Percentiles rank a stretch among this genome's conserved stretches.
Conservation (phyloP, 192 early-diverging fungal species). For the Podila clonocystis region DNA sequence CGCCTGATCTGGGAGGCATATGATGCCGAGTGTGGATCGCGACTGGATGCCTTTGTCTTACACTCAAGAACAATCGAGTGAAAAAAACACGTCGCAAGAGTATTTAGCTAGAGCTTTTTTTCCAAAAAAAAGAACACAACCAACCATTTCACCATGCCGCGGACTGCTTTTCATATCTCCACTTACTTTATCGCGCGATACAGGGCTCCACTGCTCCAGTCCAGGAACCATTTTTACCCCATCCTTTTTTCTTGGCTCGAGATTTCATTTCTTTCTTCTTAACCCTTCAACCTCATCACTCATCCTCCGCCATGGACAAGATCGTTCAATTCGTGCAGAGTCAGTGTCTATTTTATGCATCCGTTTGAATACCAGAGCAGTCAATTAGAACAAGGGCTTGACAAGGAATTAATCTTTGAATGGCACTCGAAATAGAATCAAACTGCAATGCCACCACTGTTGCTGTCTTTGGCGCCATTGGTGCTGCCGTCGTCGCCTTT, state of each 20-base stretch:
- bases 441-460: conserved; percentile 34
- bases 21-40: conserved; percentile 46
- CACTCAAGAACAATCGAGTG: conserved; percentile 42
- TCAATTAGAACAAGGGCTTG: too few species aligned
- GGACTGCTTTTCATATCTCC: background rate
- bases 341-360: conserved; percentile 6
- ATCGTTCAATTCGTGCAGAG: conserved; percentile 47
- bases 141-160: too few species aligned
- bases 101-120: background rate
- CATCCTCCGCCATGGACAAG: conserved; percentile 30
- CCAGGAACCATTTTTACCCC: background rate
- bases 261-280: conserved; percentile 12
- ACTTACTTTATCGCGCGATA: background rate
- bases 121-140: background rate
- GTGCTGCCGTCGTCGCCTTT: conserved; percentile 36
- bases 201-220: background rate
- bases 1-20: conserved; percentile 54
- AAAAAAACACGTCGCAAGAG: background rate
- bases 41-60: conserved; percentile 48
- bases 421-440: conserved; percentile 22
- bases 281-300: conserved; percentile 1
- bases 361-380: background rate
- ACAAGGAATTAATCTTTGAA: too few species aligned
- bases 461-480: conserved; percentile 50
- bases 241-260: conserved; percentile 6